Conservation (phyloP, 371 early-diverging fungal genomes). For the Dinochytrium kinnereticum region DNA sequence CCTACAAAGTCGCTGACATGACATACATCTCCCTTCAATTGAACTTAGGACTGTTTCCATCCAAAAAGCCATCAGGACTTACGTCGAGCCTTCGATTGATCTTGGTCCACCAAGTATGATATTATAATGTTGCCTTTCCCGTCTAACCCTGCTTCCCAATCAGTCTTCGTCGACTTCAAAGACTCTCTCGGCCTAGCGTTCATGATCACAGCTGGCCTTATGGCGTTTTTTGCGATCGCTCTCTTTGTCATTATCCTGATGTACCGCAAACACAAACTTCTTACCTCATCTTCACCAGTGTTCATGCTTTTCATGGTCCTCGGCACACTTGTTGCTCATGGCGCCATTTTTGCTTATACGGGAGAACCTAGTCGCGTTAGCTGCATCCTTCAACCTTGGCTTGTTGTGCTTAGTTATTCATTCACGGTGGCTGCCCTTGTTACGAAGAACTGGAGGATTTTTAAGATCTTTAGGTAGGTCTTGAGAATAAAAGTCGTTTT, state of each 20-base stretch:
- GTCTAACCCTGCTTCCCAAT: neutral
- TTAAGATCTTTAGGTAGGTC: conserved; percentile 4
- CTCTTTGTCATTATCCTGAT: conserved; percentile 1
- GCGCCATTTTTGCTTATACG: conserved; percentile 27
- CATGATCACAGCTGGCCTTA: neutral
- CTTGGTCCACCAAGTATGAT: conserved; percentile 1
- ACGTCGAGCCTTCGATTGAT: conserved; percentile 3
- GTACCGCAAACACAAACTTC: neutral
- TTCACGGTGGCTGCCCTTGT: conserved; percentile 14
- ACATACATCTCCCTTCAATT: too few relatives aligned
- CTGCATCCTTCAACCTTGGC: conserved; percentile 34
- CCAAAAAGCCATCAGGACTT: conserved; percentile 14
- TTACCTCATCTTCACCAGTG: neutral
- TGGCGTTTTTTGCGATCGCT: neutral
- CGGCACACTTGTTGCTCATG: conserved; percentile 3
- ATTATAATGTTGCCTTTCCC: neutral
- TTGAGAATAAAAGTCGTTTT: neutral
- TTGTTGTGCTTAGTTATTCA: conserved; percentile 10
- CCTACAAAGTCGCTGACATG: neutral
- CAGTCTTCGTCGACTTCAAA: neutral
- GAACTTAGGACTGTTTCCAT: neutral
- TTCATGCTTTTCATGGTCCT: conserved; percentile 14
- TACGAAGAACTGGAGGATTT: conserved; percentile 18
- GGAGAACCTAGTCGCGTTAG: conserved; percentile 22
- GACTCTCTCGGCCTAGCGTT: conserved; percentile 4